Percentiles rank a stretch among this genome's conserved stretches.
Conservation (phyloP, 768 basidiomycete species). For the Auriscalpium orientale region DNA sequence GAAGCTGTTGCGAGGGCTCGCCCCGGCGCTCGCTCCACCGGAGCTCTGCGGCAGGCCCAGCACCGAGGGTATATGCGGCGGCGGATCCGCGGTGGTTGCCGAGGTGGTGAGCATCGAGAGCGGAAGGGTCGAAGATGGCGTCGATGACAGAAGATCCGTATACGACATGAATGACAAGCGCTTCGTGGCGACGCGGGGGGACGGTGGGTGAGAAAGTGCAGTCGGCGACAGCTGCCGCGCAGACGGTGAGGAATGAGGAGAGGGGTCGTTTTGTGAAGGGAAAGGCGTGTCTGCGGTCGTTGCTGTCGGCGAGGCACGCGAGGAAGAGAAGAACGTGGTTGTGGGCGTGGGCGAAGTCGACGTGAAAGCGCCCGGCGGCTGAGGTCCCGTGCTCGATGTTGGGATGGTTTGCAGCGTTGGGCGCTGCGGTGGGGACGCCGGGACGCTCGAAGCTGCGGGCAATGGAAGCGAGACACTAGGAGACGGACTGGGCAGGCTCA, state of each 20-base stretch:
- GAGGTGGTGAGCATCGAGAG: conserved; percentile 68
- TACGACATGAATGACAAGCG: conserved; percentile 88
- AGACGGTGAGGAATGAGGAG: conserved; percentile 17
- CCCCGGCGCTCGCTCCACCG: conserved; percentile 22
- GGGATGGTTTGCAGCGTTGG: conserved; percentile 2
- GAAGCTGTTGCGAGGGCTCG: conserved; percentile 15
- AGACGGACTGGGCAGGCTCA: conserved; percentile 16
- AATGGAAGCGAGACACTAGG: conserved; percentile 14
- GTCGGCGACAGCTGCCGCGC: conserved; percentile 18
- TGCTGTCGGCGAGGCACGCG: conserved; percentile 7
- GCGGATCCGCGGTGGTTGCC: conserved; percentile 46
- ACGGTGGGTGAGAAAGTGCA: conserved; percentile 38
- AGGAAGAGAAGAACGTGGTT: conserved; percentile 12
- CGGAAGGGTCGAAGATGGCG: conserved; percentile 64
- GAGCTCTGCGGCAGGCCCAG: conserved; percentile 31
- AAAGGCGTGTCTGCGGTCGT: background rate
- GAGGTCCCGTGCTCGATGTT: conserved; percentile 26
- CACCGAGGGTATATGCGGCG: conserved; percentile 68
- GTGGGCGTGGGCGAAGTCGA: conserved; percentile 22
- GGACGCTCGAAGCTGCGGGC: background rate
- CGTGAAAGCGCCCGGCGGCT: conserved; percentile 4
- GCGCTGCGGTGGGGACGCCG: background rate
- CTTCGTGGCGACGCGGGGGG: conserved; percentile 40
- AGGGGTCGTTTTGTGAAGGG: background rate
- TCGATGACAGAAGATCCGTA: conserved; percentile 72